Evolutionary conservation across 1,139 yeast species (phyloP).

Genomic region (Magnusiomyces fungicola): DNA sequence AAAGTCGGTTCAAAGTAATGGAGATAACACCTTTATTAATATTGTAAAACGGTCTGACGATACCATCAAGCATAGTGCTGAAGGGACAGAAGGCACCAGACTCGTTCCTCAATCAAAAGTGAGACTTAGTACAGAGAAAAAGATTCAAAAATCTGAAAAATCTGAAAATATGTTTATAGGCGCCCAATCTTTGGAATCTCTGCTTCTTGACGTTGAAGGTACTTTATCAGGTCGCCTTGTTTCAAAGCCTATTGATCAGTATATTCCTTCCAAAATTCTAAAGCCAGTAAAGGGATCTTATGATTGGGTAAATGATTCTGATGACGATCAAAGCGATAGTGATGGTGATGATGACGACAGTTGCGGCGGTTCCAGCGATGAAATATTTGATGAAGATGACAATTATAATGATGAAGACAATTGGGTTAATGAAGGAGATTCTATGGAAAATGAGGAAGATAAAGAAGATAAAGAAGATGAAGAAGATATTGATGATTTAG

Average conservation of each 20-base stretch:
- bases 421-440: background rate
- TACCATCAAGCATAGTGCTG: no score
- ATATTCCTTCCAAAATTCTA: background rate
- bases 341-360: background rate
- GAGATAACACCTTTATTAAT: no score
- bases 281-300: background rate
- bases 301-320: background rate
- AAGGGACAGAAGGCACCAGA: no score
- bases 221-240: background rate
- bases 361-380: background rate
- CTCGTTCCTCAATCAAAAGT: no score
- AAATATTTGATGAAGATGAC: background rate
- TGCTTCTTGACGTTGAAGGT: background rate
- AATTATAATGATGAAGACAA: background rate
- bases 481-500: background rate
- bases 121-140: no score
- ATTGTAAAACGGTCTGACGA: no score
- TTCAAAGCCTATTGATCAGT: background rate
- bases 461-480: background rate
- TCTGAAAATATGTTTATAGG: no score
- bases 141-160: no score
- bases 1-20: no score
- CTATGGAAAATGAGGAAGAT: background rate
- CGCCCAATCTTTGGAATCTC: background rate
- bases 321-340: background rate